Base-by-base conservation (phyloP, 768 basidiomycete species). In the Lepiota subincarnata region DNA sequence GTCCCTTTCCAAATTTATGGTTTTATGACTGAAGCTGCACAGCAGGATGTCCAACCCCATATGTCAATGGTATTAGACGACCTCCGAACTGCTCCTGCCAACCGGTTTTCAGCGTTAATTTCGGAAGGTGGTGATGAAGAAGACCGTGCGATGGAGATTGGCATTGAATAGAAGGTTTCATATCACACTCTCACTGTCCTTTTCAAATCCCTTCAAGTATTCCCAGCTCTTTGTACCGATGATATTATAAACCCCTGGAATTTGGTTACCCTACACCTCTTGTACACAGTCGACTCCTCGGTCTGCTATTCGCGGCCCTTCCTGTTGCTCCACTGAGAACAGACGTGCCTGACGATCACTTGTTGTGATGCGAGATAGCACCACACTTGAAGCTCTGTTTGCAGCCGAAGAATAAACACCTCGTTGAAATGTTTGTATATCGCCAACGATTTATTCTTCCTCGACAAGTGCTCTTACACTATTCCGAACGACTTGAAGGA, bases 381-480 rank as follows among this genome's bases (percentile, higher is more conserved):
- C 93, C 0, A 76, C 78, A 66, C 0, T 76, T 78, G 56, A 93
- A 87, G 65, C 68, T 87, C 26, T 87, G 82, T 41, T 66, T 83
- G 18, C 84, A 98, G 64, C 77, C 98, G 55, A 88, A 87, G 70
- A 92, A 93, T 62, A 78, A 84, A 12, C 80, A 90, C 56, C 69
- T 92, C 41, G 88, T 89, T 58, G 83, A 84, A 19, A 62, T 77
- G 84, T 54, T 64, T 92, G 59, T 92, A 98, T 69, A 71, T 92
- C 8, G 92, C 96, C 60, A 97, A 73, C n/a, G 92, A 98, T 61
- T 67, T 98, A 20, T 92, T 95, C 62, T 94, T 88, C 64, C 72
- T 96, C n/a, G 92, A 90, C 19, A 94, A 91, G 68, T 87, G 86
- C 66, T 96, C 91, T 66, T 76, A 73, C 55, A 68, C 74, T 20